Base-by-base conservation (phyloP, 106 monocot genomes). In the Phalaenopsis aphrodite region DNA sequence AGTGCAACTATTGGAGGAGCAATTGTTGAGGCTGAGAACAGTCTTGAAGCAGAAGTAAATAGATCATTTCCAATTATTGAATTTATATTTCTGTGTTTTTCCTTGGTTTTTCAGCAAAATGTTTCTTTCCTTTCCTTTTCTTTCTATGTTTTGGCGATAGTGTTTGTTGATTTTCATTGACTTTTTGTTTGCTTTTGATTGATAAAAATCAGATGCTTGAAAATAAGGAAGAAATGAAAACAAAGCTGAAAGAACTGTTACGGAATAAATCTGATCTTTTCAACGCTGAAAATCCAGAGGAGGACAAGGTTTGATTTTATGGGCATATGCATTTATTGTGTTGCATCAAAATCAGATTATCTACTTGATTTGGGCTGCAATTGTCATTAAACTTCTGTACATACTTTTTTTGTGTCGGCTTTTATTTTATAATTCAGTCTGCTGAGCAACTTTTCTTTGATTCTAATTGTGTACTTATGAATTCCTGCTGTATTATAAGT, bases 251-350 rank as follows among this genome's bases (percentile, higher is more conserved):
- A 79, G 88, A 84, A 75, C 16, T 82, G 75, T 83, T 99, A 19
- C 89, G 89, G 41, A 93, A 95, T 84, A 99, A 99, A 74, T 95
- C 99, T 45, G 99, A 99, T 86, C 82, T 95, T 81, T 93, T 99
- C 72, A 99, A 91, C 77, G 85, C 89, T 72, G 95, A 90, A 78
- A 86, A 86, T 88, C 84, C 83, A 42, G 95, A 91, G 81, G 93
- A 95, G 68, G 99, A 99, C 79, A 99, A 93, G 99, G 99, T 98
- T 82, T 80, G 48, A 7, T 19, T 74, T 16, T 16, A 41, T 73
- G 19, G 7, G 19, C 15, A 36, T 74, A 74, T 74, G 18, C 19
- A 17, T 43, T 74, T 74, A 18, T 1, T 74, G 11, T 14, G 2
- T 74, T 19, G 45, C 41, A 74, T 74, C 41, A 5, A 42, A 43